Evolutionary conservation across 2,329 filamentous ascomycete genomes (phyloP).

Genomic region (Fusarium zealandicum): DNA sequence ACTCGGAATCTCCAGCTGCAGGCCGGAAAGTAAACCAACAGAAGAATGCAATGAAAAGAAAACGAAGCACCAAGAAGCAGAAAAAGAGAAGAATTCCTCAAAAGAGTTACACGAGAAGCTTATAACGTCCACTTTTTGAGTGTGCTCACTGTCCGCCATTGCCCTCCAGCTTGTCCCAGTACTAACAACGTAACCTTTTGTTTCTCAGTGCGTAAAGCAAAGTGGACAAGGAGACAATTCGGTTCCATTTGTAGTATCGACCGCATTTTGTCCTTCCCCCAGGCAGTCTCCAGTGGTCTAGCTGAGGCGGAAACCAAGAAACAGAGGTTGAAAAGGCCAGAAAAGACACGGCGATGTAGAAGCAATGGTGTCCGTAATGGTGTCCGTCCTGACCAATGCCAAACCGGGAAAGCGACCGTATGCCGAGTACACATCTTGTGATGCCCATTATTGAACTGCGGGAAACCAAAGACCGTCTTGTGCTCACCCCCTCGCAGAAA

Average conservation of each 20-base stretch:
- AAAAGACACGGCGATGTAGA: conserved; percentile 4
- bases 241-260: conserved; percentile 29
- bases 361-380: conserved; percentile 18
- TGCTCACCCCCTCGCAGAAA: conserved; percentile 24
- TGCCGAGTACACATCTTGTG: conserved; percentile 30
- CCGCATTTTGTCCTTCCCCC: conserved; percentile 19
- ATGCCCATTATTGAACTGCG: conserved; percentile 35
- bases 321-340: conserved; percentile 16
- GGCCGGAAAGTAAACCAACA: conserved; percentile 14
- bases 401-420: conserved; percentile 26
- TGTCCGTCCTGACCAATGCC: conserved; percentile 16
- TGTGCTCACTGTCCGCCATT: conserved; percentile 12
- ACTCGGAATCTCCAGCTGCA: conserved; percentile 10
- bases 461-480: conserved; percentile 31
- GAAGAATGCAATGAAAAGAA: conserved; percentile 25
- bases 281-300: conserved; percentile 18
- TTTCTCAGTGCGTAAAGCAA: conserved; percentile 2
- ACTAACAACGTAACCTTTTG: background rate
- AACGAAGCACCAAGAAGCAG: conserved; percentile 24
- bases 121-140: conserved; percentile 32
- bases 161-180: background rate
- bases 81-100: conserved; percentile 23
- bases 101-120: conserved; percentile 40
- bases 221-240: conserved; percentile 14
- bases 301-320: conserved; percentile 28